phyloP scores from a whole-genome alignment of 805 yeast species.

The Ogataea minuta region DNA sequence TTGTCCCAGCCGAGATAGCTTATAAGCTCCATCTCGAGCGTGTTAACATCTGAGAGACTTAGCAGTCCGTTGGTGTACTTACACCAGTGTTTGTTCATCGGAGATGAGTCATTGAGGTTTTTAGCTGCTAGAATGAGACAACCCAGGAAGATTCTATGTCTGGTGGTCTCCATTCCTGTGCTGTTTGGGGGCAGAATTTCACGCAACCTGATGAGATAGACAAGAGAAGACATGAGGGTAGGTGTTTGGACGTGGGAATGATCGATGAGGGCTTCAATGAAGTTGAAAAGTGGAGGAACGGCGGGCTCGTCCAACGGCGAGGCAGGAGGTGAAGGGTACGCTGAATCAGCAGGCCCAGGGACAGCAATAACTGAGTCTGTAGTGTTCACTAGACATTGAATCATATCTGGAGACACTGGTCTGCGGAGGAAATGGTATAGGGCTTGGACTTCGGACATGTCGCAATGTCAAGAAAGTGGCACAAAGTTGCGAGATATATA shows the following conservation, averaged over 20 bases:
- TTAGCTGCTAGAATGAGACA: constrained; percentile 90
- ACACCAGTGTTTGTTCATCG: constrained; percentile 96
- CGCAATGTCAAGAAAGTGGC: constrained; percentile 1
- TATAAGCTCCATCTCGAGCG: constrained; percentile 86
- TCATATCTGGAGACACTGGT: constrained; percentile 58
- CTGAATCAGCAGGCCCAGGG: constrained; percentile 28
- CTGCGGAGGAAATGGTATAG: constrained; percentile 51
- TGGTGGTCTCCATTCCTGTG: constrained; percentile 86
- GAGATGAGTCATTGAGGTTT: constrained; percentile 88
- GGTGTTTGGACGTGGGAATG: constrained; percentile 93
- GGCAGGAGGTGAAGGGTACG: constrained; percentile 39
- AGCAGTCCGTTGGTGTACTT: constrained; percentile 86
- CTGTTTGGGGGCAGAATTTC: constrained; percentile 81
- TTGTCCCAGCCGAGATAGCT: constrained; percentile 79
- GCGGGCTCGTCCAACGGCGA: constrained; percentile 33
- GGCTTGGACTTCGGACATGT: constrained; percentile 47
- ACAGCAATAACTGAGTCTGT: constrained; percentile 56
- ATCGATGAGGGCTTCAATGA: constrained; percentile 69
- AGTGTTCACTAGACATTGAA: constrained; percentile 54
- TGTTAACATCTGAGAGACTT: constrained; percentile 74
- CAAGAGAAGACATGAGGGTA: constrained; percentile 88
- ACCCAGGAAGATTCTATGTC: constrained; percentile 90
- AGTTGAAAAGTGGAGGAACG: constrained; percentile 50
- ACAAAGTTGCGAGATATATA: constrained; percentile 2
- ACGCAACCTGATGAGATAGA: constrained; percentile 76